Evolutionary conservation across 768 basidiomycete species (phyloP), one percentile per base, ranked within the genome.

Genomic region (Rhizopogon vesiculosus): DNA sequence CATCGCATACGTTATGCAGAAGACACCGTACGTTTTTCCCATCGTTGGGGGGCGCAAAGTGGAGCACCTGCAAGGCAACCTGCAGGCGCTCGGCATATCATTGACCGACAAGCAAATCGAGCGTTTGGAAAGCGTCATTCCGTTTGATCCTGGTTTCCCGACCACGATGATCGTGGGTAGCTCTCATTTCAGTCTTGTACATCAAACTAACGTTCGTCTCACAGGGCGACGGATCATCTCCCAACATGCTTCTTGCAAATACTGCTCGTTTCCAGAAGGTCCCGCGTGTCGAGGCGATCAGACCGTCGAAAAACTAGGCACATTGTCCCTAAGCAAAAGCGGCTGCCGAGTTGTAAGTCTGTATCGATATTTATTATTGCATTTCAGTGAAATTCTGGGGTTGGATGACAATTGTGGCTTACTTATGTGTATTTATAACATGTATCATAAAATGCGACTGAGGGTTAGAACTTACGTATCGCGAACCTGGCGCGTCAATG

Each of bases 1-100:
- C n/a, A 68, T 75, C 56, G 68, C 69, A 19, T 74, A 70, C 51
- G 61, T 75, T n/a, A 63, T 76, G 59, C 71, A 72, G 56, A 76
- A 75, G 61, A 64, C 71, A 18, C 69, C 72, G 5, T 72, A 69
- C 46, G 71, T 74, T 5, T 74, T 74, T 56, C 72, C 70, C 5
- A 60, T 73, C 31, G 59, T 73, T 41, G 71, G 69, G 9, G 69
- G 71, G n/a, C 64, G 70, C 53, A 76, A 74, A 57, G 61, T 72
- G 45, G 68, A 70, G 61, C 70, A 75, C 41, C 56, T 76, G 18
- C 41, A 56, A 39, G 68, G 67, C 42, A 76, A 74, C 54, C 45
- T 75, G 22, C 62, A 73, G 58, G 75, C 73, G 18, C 60, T 76
- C 18, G 63, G 67, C 13, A 68, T 76, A 41, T 54, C 58, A 4